Conservation (phyloP, 1,284 basidiomycete genomes). For the Cryptococcus wingfieldii region DNA sequence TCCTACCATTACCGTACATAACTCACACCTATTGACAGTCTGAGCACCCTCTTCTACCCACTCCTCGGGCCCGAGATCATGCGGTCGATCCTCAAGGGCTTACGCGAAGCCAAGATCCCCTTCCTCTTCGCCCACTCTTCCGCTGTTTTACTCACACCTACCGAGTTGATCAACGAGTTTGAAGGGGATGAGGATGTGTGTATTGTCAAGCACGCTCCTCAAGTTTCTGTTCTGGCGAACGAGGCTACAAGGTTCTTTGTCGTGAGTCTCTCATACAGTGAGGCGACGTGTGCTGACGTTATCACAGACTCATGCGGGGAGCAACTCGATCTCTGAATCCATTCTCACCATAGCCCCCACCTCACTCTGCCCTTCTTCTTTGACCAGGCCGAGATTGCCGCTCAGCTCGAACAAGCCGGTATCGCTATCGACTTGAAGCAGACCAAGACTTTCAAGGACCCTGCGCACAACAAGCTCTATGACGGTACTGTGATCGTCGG, state of each 20-base stretch:
- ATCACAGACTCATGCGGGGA: slow-evolving; percentile 19
- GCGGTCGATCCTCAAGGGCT: slow-evolving; percentile 18
- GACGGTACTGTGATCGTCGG: slow-evolving; percentile 25
- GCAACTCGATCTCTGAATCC: slow-evolving; percentile 9
- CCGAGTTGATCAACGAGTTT: slow-evolving; percentile 12
- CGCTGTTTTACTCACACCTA: slow-evolving; percentile 3
- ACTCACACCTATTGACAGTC: slow-evolving; percentile 2
- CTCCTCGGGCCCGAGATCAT: slow-evolving; percentile 19
- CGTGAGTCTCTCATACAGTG: slow-evolving; percentile 1
- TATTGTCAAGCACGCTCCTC: slow-evolving; percentile 24
- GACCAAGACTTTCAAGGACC: slow-evolving; percentile 16
- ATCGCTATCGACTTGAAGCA: slow-evolving; percentile 22
- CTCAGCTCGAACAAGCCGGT: background rate
- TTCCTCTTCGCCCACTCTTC: slow-evolving; percentile 26
- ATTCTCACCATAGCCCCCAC: slow-evolving; percentile 16
- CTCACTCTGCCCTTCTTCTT: slow-evolving; percentile 22
- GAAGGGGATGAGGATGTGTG: slow-evolving; percentile 8
- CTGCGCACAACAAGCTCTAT: slow-evolving; percentile 16
- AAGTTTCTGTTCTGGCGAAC: slow-evolving; percentile 22
- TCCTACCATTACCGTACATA: too few relatives aligned
- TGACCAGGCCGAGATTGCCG: slow-evolving; percentile 23
- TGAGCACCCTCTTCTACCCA: slow-evolving; percentile 23
- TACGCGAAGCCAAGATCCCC: slow-evolving; percentile 13
- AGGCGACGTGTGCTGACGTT: too few relatives aligned
- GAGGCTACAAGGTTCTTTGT: slow-evolving; percentile 19